Evolutionary conservation across 441 rosid genomes (phyloP).

Genomic region (Erysimum cheiri): DNA sequence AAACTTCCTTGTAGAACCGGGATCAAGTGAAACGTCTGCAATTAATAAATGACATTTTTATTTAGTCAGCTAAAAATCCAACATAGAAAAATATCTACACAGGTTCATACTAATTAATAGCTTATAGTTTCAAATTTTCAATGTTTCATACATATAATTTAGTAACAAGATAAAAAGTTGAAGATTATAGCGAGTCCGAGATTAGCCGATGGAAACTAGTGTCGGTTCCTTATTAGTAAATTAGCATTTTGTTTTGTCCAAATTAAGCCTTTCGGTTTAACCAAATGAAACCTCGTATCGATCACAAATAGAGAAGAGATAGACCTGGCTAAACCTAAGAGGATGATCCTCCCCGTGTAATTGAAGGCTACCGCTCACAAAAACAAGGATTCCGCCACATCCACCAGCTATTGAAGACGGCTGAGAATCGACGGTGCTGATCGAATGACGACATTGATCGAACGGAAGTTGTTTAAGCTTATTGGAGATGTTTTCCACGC

Average conservation of each 20-base stretch:
- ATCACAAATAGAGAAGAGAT: slow-evolving; percentile 14
- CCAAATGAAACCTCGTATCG: not conserved
- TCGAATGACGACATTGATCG: slow-evolving; percentile 62
- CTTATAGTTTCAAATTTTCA: slow-evolving; percentile 14
- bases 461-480: slow-evolving; percentile 73
- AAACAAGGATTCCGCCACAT: slow-evolving; percentile 61
- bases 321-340: slow-evolving; percentile 84
- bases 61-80: not conserved
- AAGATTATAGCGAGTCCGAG: not conserved
- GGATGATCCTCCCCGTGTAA: slow-evolving; percentile 73
- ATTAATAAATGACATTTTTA: not conserved
- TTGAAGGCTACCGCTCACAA: slow-evolving; percentile 82
- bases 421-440: slow-evolving; percentile 82
- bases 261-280: not conserved
- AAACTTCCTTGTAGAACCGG: slow-evolving; percentile 63
- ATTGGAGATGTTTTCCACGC: slow-evolving; percentile 57
- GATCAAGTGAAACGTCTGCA: slow-evolving; percentile 87
- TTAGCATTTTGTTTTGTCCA: not conserved
- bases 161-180: not conserved
- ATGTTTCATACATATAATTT: not conserved
- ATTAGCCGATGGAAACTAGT: not conserved
- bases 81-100: slow-evolving; percentile 4
- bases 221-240: not conserved
- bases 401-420: slow-evolving; percentile 60
- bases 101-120: not conserved